Conservation (phyloP, 78 protist species). For the Isochrysis galbana region DNA sequence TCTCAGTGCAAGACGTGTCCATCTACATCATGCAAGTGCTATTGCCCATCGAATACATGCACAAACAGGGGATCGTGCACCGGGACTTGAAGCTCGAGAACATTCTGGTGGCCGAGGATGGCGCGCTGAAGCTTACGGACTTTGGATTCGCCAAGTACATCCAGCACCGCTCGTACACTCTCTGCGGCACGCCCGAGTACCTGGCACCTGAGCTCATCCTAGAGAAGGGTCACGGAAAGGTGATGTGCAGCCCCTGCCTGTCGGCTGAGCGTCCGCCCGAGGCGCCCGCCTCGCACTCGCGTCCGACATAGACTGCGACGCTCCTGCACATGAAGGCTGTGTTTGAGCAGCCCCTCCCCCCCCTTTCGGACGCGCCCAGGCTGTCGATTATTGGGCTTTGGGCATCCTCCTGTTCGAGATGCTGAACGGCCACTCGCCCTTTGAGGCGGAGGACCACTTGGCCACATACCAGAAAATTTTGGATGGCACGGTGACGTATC, state of each 20-base stretch:
- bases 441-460: slow-evolving; percentile 24
- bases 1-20: not conserved
- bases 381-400: slow-evolving; percentile 60
- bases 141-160: slow-evolving; percentile 68
- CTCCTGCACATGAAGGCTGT: too few species aligned
- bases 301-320: too few species aligned
- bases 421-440: slow-evolving; percentile 49
- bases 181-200: slow-evolving; percentile 57
- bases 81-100: slow-evolving; percentile 82
- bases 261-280: too few species aligned
- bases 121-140: slow-evolving; percentile 71
- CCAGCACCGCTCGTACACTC: slow-evolving; percentile 9
- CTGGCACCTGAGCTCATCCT: slow-evolving; percentile 50
- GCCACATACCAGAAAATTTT: slow-evolving; percentile 18
- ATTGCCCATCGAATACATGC: slow-evolving; percentile 69
- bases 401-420: slow-evolving; percentile 50
- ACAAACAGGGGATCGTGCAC: slow-evolving; percentile 61
- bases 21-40: slow-evolving; percentile 44
- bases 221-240: slow-evolving; percentile 43
- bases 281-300: too few species aligned
- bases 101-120: slow-evolving; percentile 61
- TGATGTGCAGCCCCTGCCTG: too few species aligned
- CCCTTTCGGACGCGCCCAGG: too few species aligned
- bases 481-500: not conserved
- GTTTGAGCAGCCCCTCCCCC: too few species aligned